Percentiles rank a stretch among this genome's conserved stretches.
phyloP scores from a whole-genome alignment of 2,329 filamentous ascomycete genomes.

The Pleomassaria siparia region DNA sequence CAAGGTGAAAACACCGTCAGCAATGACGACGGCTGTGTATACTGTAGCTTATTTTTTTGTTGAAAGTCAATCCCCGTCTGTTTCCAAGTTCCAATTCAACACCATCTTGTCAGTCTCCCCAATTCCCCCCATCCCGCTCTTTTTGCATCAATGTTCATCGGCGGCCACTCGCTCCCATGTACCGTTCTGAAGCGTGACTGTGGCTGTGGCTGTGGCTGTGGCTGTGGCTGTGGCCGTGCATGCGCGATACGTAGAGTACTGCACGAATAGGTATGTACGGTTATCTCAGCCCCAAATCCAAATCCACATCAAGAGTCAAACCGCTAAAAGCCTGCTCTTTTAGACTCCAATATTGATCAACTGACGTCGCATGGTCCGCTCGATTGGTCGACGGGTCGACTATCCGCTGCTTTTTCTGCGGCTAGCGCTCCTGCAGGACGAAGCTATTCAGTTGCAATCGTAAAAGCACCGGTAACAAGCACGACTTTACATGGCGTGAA shows the following conservation, averaged over 20 bases:
- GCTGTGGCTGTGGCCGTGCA: background rate
- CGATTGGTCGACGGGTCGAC: background rate
- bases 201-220: background rate
- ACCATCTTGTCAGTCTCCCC: too few relatives aligned
- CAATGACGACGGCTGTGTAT: conserved; percentile 22
- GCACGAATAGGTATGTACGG: too few relatives aligned
- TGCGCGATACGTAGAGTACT: background rate
- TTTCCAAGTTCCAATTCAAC: conserved; percentile 8
- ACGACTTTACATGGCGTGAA: background rate
- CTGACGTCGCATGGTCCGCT: background rate
- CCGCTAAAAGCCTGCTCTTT: conserved; percentile 1
- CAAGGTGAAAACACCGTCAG: conserved; percentile 1
- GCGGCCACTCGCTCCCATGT: background rate
- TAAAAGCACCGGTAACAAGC: too few relatives aligned
- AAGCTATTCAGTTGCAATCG: background rate
- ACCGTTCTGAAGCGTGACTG: background rate
- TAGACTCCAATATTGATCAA: background rate
- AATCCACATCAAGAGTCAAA: background rate
- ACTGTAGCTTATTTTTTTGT: conserved; percentile 24
- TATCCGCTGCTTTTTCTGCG: background rate
- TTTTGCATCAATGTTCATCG: background rate
- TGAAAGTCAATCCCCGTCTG: conserved; percentile 19
- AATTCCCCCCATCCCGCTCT: background rate
- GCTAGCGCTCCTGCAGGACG: background rate
- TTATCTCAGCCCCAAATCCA: background rate